A percentile compares a stretch with the other conserved stretches of the same genome.
phyloP scores from a whole-genome alignment of 2,329 filamentous ascomycete species.

The Neonectria neomacrospora region DNA sequence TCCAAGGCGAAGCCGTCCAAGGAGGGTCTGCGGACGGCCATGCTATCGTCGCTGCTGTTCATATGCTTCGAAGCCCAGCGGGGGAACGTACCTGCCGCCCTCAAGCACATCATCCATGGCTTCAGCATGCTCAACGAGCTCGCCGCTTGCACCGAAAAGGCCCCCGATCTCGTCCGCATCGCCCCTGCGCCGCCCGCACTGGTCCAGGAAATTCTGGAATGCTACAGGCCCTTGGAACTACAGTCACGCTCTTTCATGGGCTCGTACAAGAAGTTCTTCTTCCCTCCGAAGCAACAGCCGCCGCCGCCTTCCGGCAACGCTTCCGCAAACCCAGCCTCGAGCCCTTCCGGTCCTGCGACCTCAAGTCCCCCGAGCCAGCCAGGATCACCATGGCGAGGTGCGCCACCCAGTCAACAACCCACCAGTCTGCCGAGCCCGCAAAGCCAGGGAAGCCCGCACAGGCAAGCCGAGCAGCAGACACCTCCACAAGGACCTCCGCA shows the following conservation, averaged over 20 bases:
- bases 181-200: conserved; percentile 51
- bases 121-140: conserved; percentile 56
- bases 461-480: conserved; percentile 33
- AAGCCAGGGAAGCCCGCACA: conserved; percentile 47
- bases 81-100: conserved; percentile 53
- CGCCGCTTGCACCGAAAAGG: conserved; percentile 50
- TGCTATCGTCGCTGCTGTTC: conserved; percentile 54
- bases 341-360: conserved; percentile 18
- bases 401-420: conserved; percentile 18
- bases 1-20: conserved; percentile 50
- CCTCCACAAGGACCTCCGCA: conserved; percentile 32
- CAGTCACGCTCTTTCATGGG: conserved; percentile 54
- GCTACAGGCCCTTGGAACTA: conserved; percentile 53
- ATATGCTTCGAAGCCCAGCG: conserved; percentile 56
- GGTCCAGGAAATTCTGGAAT: conserved; percentile 54
- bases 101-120: conserved; percentile 55
- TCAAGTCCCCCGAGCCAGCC: conserved; percentile 44
- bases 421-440: conserved; percentile 49
- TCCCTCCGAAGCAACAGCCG: conserved; percentile 37
- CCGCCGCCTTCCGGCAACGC: conserved; percentile 14
- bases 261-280: conserved; percentile 51
- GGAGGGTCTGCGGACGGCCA: conserved; percentile 52
- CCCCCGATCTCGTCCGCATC: conserved; percentile 51
- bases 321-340: conserved; percentile 20
- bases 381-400: conserved; percentile 39